Evolutionary conservation across 2,329 filamentous ascomycete species (phyloP).

Genomic region (Amesomyces nigricolor): DNA sequence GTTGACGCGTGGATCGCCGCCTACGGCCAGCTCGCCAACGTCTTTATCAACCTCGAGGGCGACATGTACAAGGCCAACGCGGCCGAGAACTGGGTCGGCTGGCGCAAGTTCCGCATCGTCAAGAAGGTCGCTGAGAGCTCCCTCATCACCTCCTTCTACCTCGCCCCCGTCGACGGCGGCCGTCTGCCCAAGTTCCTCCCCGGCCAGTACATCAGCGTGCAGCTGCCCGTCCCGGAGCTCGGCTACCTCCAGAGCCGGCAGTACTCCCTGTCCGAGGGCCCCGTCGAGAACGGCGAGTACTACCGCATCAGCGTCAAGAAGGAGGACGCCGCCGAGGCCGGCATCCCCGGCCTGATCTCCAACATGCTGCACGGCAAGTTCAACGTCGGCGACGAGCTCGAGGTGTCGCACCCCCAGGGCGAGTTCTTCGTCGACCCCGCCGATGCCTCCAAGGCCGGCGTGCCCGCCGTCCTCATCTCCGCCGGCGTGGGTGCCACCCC

Average conservation of each 20-base stretch:
- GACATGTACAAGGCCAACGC: conserved; percentile 52
- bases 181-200: conserved; percentile 58
- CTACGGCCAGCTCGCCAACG: conserved; percentile 65
- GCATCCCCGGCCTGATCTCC: conserved; percentile 45
- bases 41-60: conserved; percentile 62
- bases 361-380: conserved; percentile 47
- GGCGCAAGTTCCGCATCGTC: conserved; percentile 60
- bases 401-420: conserved; percentile 51
- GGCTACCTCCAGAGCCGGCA: conserved; percentile 66
- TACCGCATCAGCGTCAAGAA: conserved; percentile 73
- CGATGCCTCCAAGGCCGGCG: conserved; percentile 34
- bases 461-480: conserved; percentile 60
- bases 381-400: conserved; percentile 46
- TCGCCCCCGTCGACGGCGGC: conserved; percentile 55
- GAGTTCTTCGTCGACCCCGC: conserved; percentile 57
- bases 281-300: conserved; percentile 43
- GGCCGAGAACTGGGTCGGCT: conserved; percentile 56
- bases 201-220: conserved; percentile 67
- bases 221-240: conserved; percentile 51
- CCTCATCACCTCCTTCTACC: conserved; percentile 65
- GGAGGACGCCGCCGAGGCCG: conserved; percentile 39
- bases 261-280: conserved; percentile 64
- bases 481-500: conserved; percentile 65
- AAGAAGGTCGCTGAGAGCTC: conserved; percentile 61
- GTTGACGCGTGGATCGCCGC: conserved; percentile 66